These are phyloP conservation scores for Acanthamoeba healyi DNA, from an alignment of 208 protist species.

Conservation along the genomic window DNA sequence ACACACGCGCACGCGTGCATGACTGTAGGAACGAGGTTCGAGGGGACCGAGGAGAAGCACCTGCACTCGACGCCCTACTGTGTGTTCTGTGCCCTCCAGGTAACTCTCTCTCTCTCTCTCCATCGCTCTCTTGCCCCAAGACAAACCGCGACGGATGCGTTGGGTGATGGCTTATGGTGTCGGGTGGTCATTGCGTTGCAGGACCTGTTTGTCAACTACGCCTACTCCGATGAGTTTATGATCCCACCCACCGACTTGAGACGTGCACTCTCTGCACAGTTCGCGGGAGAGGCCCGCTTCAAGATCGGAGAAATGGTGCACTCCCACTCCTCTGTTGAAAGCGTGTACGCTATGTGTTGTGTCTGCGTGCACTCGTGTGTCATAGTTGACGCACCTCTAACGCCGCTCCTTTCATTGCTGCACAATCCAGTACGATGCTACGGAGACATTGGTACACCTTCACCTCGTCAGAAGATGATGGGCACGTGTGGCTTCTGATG, in stretches of 20 bases:
- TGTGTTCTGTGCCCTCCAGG: constrained; percentile 68
- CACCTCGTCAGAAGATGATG: too few relatives aligned
- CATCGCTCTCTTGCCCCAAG: too few relatives aligned
- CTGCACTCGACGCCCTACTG: neutral
- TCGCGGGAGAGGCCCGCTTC: constrained; percentile 23
- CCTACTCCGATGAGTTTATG: constrained; percentile 50
- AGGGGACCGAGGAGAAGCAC: neutral
- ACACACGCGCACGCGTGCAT: neutral
- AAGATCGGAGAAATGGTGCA: constrained; percentile 68
- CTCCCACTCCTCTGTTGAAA: too few relatives aligned
- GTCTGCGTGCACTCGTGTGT: too few relatives aligned
- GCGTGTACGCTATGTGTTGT: too few relatives aligned
- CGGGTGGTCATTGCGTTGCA: neutral
- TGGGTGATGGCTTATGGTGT: neutral
- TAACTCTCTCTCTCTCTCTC: neutral
- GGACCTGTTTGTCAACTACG: constrained; percentile 17
- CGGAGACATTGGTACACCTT: constrained; percentile 66
- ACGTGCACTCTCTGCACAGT: neutral
- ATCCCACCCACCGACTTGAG: constrained; percentile 53
- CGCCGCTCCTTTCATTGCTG: too few relatives aligned
- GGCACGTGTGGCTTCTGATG: too few relatives aligned
- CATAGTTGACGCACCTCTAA: too few relatives aligned
- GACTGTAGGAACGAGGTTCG: constrained; percentile 31
- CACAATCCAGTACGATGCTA: constrained; percentile 62
- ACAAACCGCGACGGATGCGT: too few relatives aligned